Evolutionary conservation across 306 rosid species (phyloP).

Genomic region (Ochetophila trinervis): DNA sequence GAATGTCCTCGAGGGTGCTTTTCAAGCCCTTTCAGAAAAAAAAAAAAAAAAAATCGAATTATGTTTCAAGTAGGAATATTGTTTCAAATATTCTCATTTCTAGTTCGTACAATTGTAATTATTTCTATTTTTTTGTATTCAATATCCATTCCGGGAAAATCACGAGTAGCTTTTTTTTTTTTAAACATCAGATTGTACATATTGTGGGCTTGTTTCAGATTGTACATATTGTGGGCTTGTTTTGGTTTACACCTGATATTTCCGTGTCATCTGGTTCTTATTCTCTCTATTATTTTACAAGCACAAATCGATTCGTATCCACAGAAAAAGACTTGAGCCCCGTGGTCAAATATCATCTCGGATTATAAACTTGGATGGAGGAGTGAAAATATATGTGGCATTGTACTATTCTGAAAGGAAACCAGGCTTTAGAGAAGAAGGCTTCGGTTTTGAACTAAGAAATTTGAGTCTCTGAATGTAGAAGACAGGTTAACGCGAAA

Average conservation of each 20-base stretch:
- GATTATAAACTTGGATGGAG: too few species aligned
- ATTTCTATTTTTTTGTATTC: constrained; percentile 18
- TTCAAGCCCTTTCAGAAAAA: not conserved
- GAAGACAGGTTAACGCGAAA: too few species aligned
- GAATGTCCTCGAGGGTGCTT: constrained; percentile 1
- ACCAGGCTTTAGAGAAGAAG: too few species aligned
- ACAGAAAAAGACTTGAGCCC: too few species aligned
- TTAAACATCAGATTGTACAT: not conserved
- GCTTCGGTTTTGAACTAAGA: too few species aligned
- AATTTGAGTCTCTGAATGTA: too few species aligned
- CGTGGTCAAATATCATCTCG: too few species aligned
- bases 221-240: not conserved
- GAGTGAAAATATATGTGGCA: too few species aligned
- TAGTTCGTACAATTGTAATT: constrained; percentile 25
- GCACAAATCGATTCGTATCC: too few species aligned
- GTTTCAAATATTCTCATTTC: constrained; percentile 12
- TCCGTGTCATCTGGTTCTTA: too few species aligned
- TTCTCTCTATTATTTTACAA: too few species aligned
- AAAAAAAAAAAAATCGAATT: not conserved
- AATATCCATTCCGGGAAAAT: constrained; percentile 14
- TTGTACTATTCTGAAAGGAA: too few species aligned
- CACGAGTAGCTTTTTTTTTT: constrained; percentile 5
- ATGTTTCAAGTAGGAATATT: constrained; percentile 6
- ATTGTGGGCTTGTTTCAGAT: not conserved
- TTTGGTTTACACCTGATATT: not conserved